Evolutionary conservation across 495 filamentous ascomycete genomes (phyloP), one percentile per base, ranked within the genome.

Genomic region (Ascobolus immersus): DNA sequence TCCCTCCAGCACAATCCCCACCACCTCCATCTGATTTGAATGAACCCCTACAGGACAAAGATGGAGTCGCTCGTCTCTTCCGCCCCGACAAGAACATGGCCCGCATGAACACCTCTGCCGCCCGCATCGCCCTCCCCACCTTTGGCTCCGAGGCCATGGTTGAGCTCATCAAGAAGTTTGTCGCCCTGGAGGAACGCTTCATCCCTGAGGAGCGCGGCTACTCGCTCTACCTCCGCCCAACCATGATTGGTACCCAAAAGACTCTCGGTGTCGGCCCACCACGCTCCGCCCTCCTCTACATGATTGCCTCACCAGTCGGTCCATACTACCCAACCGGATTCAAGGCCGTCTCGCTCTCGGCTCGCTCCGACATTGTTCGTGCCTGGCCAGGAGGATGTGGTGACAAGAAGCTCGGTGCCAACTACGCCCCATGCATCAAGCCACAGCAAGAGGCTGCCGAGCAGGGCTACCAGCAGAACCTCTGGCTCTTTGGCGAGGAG

Each of bases 281-380:
- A 5, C 81, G 82, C 17, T 82, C 74, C 15, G 86, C 86, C 9
- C 64, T 94, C 19, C 64, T 94, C 32, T 96, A 71, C 53, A 67
- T 93, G 25, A 96, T 96, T 54, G 86, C 89, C 33, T 89, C 77
- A 4, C 89, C 89, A 36, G 86, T 96, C 7, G 89, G 89, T 1
- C 89, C 89, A 4, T 93, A 94, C 63, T 94, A 92, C 56, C 86
- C 82, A 3, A 86, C 80, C 6, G 89, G 86, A 25, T 94, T 94
- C 70, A 91, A 91, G 57, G 86, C 89, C 31, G 67, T 93, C 21
- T 81, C 76, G 1, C 60, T 96, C 24, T 82, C 92, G 56, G 84
- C 86, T 6, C 89, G 84, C 12, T 69, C 81, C 54, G 82, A 89
- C 55, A 81, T 81, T 34, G 79, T 94, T 35, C 82, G 86, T 34